Evolutionary conservation across 257 asterid species (phyloP).

Genomic region (Plantago major): DNA sequence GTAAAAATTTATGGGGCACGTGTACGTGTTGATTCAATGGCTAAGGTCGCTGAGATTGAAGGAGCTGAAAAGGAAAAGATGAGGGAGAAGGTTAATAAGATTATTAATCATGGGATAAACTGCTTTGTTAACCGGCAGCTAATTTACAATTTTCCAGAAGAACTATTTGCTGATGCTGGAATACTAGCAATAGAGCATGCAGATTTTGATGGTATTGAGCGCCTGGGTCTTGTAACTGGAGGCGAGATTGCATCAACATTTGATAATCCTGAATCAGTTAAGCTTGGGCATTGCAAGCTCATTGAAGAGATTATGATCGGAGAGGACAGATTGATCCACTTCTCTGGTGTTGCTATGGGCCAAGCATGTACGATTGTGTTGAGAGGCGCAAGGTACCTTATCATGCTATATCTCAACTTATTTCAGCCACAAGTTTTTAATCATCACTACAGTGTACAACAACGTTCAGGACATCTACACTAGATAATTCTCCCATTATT

Average conservation of each 20-base stretch:
- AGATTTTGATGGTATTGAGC: slow-evolving; percentile 92
- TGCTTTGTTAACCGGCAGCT: slow-evolving; percentile 92
- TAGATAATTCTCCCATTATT: too few relatives aligned
- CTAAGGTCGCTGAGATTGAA: slow-evolving; percentile 94
- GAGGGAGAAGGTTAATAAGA: slow-evolving; percentile 87
- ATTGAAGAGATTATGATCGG: slow-evolving; percentile 98
- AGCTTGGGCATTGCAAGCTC: slow-evolving; percentile 89
- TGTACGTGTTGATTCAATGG: slow-evolving; percentile 97
- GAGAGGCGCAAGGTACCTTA: slow-evolving; percentile 34
- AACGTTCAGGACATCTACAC: too few relatives aligned
- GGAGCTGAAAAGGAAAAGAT: slow-evolving; percentile 84
- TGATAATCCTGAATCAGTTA: slow-evolving; percentile 89
- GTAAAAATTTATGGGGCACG: slow-evolving; percentile 97
- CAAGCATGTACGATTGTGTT: slow-evolving; percentile 91
- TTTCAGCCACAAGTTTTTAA: too few relatives aligned
- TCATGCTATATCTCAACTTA: too few relatives aligned
- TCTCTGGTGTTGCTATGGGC: slow-evolving; percentile 95
- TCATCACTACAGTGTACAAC: too few relatives aligned
- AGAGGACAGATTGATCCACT: slow-evolving; percentile 91
- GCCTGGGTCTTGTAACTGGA: slow-evolving; percentile 85
- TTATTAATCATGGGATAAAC: slow-evolving; percentile 79
- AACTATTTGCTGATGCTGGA: slow-evolving; percentile 94
- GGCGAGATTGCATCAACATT: slow-evolving; percentile 94
- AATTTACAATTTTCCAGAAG: slow-evolving; percentile 94
- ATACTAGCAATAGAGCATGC: slow-evolving; percentile 95